These are phyloP conservation scores for Wickerhamiella sorbophila DNA, from an alignment of 805 yeast species.

Conservation along the genomic window DNA sequence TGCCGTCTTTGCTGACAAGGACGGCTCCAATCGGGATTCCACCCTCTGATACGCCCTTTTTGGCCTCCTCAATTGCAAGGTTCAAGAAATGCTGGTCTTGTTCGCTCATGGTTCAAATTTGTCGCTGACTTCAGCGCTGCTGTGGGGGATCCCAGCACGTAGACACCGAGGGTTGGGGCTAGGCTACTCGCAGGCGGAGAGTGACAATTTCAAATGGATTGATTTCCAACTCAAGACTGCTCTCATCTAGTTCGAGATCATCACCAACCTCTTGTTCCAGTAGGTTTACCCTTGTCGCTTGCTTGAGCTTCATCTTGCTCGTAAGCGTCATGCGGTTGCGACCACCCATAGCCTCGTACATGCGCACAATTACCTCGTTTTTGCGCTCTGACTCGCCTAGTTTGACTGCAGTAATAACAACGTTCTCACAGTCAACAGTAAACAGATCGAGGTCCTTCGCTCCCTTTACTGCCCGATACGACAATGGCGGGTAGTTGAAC, in stretches of 20 bases:
- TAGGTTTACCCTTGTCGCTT: conserved; percentile 35
- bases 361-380: conserved; percentile 51
- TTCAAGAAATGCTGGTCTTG: conserved; percentile 6
- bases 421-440: background rate
- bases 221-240: conserved; percentile 27
- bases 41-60: conserved; percentile 50
- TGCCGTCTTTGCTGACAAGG: conserved; percentile 59
- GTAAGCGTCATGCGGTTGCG: conserved; percentile 37
- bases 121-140: background rate
- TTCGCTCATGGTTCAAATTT: background rate
- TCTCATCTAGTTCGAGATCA: conserved; percentile 20
- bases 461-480: background rate
- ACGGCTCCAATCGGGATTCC: conserved; percentile 86
- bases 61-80: conserved; percentile 25
- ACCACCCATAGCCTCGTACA: conserved; percentile 87
- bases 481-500: conserved; percentile 45
- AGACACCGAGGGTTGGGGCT: too few species aligned
- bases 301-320: conserved; percentile 36
- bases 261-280: conserved; percentile 29
- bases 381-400: conserved; percentile 43
- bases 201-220: conserved; percentile 73
- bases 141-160: too few species aligned
- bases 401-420: conserved; percentile 65
- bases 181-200: conserved; percentile 30
- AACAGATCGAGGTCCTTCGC: background rate